Evolutionary conservation across 257 asterid species (phyloP).

Genomic region (Solanum arcanum): DNA sequence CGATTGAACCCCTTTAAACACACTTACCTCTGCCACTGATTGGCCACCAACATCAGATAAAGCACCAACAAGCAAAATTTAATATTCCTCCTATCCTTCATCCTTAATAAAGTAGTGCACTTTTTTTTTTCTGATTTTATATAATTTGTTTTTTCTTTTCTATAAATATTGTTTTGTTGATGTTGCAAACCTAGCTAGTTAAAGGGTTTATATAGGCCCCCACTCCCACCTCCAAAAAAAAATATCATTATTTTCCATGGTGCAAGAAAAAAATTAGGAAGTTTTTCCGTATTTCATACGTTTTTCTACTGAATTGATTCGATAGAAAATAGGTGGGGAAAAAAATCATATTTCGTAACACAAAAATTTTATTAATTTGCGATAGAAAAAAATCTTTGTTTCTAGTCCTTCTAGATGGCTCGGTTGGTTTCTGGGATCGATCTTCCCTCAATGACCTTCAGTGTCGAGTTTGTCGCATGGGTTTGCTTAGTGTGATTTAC

Average conservation of each 20-base stretch:
- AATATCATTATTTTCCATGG: too few relatives aligned
- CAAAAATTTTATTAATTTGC: too few relatives aligned
- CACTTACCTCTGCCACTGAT: background rate
- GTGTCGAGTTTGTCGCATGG: background rate
- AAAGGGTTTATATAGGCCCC: background rate
- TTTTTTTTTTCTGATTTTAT: background rate
- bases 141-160: background rate
- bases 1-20: background rate
- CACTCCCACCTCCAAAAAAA: background rate
- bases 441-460: background rate
- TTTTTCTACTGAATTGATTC: background rate
- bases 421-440: background rate
- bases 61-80: background rate
- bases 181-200: background rate
- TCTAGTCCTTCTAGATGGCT: background rate
- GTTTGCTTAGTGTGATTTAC: too few relatives aligned
- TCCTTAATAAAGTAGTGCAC: background rate
- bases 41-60: background rate
- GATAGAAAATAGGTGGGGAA: too few relatives aligned
- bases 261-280: background rate
- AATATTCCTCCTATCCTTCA: background rate
- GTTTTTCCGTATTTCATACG: background rate
- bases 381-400: too few relatives aligned
- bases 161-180: background rate
- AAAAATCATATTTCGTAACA: too few relatives aligned